Percentiles rank a stretch among this genome's conserved stretches.
Evolutionary conservation across 1,284 basidiomycete genomes (phyloP).

Genomic region (Cutaneotrichosporon sp.): DNA sequence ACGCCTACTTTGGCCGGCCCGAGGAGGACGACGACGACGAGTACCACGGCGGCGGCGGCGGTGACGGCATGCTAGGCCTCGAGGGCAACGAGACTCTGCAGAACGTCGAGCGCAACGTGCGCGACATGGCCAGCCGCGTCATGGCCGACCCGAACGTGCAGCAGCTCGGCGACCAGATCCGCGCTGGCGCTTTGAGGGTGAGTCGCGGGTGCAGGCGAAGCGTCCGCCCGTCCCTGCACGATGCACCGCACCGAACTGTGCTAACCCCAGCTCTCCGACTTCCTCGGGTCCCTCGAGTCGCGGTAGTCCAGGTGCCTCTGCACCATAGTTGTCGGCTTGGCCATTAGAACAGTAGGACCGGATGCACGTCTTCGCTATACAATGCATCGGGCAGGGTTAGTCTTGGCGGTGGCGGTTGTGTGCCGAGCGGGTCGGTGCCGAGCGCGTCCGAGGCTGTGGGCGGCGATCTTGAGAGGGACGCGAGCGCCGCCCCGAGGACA

Average conservation of each 20-base stretch:
- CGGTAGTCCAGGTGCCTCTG: conserved; percentile 9
- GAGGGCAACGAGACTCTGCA: conserved; percentile 65
- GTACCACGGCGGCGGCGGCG: conserved; percentile 53
- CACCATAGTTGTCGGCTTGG: not conserved
- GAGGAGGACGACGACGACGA: conserved; percentile 59
- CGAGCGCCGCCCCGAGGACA: too few relatives aligned
- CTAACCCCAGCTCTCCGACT: conserved; percentile 66
- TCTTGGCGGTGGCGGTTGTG: too few relatives aligned
- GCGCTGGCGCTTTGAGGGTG: conserved; percentile 83
- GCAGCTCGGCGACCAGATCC: conserved; percentile 78
- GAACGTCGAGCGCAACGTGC: conserved; percentile 70
- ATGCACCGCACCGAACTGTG: too few relatives aligned
- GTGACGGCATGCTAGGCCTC: conserved; percentile 64
- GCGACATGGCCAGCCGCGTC: conserved; percentile 74
- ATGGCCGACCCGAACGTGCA: conserved; percentile 89
- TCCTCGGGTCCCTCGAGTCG: conserved; percentile 61
- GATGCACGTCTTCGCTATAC: not conserved
- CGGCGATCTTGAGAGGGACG: too few relatives aligned
- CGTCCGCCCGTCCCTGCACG: too few relatives aligned
- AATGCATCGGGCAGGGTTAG: too few relatives aligned
- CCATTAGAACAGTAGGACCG: not conserved
- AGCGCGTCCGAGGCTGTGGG: too few relatives aligned
- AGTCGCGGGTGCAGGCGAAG: too few relatives aligned
- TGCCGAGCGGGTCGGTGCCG: too few relatives aligned
- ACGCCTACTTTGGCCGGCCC: conserved; percentile 90